Evolutionary conservation across 768 basidiomycete species (phyloP).

Genomic region (Termitomyces sp.): DNA sequence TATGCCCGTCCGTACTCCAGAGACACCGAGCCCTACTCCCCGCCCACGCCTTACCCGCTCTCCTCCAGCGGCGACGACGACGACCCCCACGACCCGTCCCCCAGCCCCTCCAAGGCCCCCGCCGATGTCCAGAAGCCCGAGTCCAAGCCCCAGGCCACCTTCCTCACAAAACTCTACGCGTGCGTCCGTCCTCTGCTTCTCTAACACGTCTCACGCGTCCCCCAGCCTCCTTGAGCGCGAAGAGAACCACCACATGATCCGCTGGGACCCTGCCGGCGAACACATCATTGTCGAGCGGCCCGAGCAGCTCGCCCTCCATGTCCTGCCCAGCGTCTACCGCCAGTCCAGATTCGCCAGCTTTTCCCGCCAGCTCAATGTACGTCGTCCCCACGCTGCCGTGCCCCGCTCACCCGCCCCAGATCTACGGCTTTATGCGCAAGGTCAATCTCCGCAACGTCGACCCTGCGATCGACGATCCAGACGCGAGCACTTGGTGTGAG

Average conservation of each 20-base stretch:
- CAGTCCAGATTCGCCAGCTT: constrained; percentile 97
- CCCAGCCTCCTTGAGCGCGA: constrained; percentile 79
- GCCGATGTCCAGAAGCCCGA: constrained; percentile 52
- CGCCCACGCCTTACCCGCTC: constrained; percentile 23
- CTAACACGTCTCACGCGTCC: constrained; percentile 11
- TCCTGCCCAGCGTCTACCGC: constrained; percentile 90
- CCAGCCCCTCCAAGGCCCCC: constrained; percentile 34
- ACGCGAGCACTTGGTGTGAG: constrained; percentile 97
- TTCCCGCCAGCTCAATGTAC: constrained; percentile 93
- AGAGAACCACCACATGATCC: constrained; percentile 95
- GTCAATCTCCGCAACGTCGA: constrained; percentile 94
- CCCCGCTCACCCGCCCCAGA: constrained; percentile 41
- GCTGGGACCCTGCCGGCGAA: constrained; percentile 91
- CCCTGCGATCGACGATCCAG: constrained; percentile 91
- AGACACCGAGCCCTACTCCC: constrained; percentile 27
- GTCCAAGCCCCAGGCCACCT: constrained; percentile 87
- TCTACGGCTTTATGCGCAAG: constrained; percentile 98
- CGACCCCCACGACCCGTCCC: constrained; percentile 45
- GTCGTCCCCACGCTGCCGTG: constrained; percentile 28
- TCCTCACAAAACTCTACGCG: constrained; percentile 96
- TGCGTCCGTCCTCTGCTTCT: constrained; percentile 33
- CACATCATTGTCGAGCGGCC: constrained; percentile 95
- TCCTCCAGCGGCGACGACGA: constrained; percentile 34
- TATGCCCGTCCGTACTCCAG: constrained; percentile 29
- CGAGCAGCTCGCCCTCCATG: constrained; percentile 89